Conservation (phyloP, 2,329 filamentous ascomycete genomes). For the Endoconidiophora laricicola region DNA sequence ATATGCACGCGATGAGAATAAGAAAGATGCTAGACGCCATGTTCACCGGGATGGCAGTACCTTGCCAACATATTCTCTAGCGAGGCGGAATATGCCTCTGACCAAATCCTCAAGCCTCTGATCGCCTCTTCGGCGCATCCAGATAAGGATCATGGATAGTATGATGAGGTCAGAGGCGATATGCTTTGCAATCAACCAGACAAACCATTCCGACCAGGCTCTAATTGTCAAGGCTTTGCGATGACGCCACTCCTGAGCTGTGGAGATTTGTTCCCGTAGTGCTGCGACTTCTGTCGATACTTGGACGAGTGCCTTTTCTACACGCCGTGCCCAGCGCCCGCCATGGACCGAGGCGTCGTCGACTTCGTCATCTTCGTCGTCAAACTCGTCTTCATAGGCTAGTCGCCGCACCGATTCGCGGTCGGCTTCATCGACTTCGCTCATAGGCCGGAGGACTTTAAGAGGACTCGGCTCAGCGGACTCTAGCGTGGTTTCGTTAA, state of each 20-base stretch:
- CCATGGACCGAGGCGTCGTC: slow-evolving; percentile 7
- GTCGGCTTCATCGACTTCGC: slow-evolving; percentile 59
- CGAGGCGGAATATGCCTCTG: slow-evolving; percentile 40
- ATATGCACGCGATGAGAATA: too few relatives aligned
- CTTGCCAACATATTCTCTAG: slow-evolving; percentile 41
- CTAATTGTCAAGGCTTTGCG: slow-evolving; percentile 47
- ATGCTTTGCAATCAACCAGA: slow-evolving; percentile 58
- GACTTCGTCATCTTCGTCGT: slow-evolving; percentile 23
- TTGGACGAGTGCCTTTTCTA: slow-evolving; percentile 73
- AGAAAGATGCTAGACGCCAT: too few relatives aligned
- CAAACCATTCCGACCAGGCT: slow-evolving; percentile 53
- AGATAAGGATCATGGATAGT: slow-evolving; percentile 48
- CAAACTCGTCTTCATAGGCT: slow-evolving; percentile 30
- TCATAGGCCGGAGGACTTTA: slow-evolving; percentile 69
- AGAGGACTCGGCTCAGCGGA: slow-evolving; percentile 35
- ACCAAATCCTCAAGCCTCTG: slow-evolving; percentile 58
- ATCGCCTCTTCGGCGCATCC: slow-evolving; percentile 57
- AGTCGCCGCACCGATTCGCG: slow-evolving; percentile 31
- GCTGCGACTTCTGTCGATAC: slow-evolving; percentile 88
- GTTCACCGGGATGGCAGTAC: slow-evolving; percentile 37
- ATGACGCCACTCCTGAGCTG: slow-evolving; percentile 53
- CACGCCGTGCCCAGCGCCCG: slow-evolving; percentile 52
- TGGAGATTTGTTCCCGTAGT: slow-evolving; percentile 74
- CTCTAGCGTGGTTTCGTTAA: slow-evolving; percentile 27
- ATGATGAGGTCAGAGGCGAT: slow-evolving; percentile 54